A percentile compares a stretch with the other conserved stretches of the same genome.
These are phyloP conservation scores for Elongisporangium undulatum DNA, from an alignment of 352 stramenopile species.

Conservation along the genomic window DNA sequence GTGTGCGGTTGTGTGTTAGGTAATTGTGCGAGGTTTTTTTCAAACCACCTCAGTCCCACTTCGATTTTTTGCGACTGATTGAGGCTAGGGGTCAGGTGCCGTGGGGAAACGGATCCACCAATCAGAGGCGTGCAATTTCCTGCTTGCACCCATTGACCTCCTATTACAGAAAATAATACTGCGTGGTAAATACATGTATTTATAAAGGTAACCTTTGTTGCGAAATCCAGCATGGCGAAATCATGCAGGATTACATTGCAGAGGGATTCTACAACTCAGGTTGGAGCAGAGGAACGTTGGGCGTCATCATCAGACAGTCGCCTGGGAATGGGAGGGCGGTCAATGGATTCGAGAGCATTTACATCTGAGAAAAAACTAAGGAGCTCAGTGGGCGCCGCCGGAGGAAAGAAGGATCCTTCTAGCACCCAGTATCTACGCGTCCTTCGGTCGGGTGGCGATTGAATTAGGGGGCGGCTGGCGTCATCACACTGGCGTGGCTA, in stretches of 20 bases:
- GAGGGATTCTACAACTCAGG: background rate
- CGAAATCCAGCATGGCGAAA: background rate
- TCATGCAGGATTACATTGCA: background rate
- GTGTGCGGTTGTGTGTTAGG: background rate
- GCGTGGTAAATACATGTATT: background rate
- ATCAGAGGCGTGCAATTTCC: background rate
- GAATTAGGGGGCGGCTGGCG: background rate
- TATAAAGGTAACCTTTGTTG: background rate
- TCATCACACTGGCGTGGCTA: background rate
- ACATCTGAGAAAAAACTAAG: background rate
- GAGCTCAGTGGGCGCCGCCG: background rate
- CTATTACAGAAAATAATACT: background rate
- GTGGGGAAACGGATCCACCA: background rate
- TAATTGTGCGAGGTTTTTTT: background rate
- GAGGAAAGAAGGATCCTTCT: background rate
- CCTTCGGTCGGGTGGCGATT: background rate
- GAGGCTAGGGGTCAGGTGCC: background rate
- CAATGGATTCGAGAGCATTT: background rate
- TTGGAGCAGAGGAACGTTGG: no score
- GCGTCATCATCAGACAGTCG: background rate
- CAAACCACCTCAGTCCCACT: background rate
- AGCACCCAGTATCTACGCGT: background rate
- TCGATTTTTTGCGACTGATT: background rate
- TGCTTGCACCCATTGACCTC: background rate
- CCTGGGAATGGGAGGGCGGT: background rate